phyloP scores from a whole-genome alignment of 768 basidiomycete genomes.

The Russula sp. region DNA sequence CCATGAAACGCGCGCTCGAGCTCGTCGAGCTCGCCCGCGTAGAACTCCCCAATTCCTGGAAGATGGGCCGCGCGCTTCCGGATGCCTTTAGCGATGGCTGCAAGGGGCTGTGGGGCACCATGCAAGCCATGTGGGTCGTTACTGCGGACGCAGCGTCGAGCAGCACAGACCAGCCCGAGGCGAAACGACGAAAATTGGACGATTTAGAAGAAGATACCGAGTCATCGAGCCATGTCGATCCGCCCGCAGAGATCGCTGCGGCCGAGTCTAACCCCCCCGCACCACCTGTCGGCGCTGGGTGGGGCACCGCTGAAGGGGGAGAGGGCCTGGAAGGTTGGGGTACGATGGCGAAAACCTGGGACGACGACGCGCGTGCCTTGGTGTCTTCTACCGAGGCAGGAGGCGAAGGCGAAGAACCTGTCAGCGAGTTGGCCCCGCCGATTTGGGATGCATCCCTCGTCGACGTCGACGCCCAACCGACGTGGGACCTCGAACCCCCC shows the following conservation, averaged over 20 bases:
- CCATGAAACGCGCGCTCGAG: constrained; percentile 40
- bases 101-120: constrained; percentile 40
- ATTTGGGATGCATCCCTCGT: constrained; percentile 4
- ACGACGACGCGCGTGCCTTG: background rate
- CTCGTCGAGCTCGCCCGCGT: constrained; percentile 36
- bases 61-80: constrained; percentile 40
- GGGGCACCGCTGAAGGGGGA: background rate
- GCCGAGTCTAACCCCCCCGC: background rate
- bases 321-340: constrained; percentile 4
- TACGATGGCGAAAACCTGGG: constrained; percentile 9
- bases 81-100: constrained; percentile 46
- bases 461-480: constrained; percentile 2
- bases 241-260: background rate
- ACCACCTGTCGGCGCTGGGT: background rate
- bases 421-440: background rate
- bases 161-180: constrained; percentile 17
- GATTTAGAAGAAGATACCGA: background rate
- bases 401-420: background rate
- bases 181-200: constrained; percentile 25
- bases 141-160: constrained; percentile 4
- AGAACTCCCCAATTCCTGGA: constrained; percentile 46
- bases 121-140: constrained; percentile 11
- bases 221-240: background rate
- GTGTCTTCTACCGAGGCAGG: background rate
- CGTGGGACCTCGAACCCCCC: constrained; percentile 11